phyloP scores from a whole-genome alignment of 805 yeast genomes.

The Yarrowia divulgata region DNA sequence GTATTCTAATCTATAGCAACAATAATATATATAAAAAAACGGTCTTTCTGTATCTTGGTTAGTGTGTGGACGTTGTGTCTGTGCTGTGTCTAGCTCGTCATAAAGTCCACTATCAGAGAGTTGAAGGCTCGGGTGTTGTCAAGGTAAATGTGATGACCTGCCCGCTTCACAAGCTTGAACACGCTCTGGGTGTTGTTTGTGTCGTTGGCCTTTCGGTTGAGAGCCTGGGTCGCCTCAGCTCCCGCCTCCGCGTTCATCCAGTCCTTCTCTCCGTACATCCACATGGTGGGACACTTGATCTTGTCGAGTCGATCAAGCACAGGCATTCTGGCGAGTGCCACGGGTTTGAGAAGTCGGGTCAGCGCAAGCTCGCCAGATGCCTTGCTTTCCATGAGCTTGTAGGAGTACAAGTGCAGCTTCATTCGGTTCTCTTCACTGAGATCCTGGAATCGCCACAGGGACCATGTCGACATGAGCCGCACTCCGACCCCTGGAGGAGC shows the following conservation, averaged over 20 bases:
- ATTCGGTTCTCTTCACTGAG: slow-evolving; percentile 56
- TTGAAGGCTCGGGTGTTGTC: slow-evolving; percentile 66
- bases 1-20: not conserved
- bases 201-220: slow-evolving; percentile 36
- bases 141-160: slow-evolving; percentile 76
- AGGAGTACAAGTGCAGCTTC: slow-evolving; percentile 76
- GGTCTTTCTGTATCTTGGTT: not conserved
- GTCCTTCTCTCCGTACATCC: slow-evolving; percentile 85
- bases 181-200: slow-evolving; percentile 43
- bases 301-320: slow-evolving; percentile 58
- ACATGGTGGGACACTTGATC: slow-evolving; percentile 65
- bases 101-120: slow-evolving; percentile 55
- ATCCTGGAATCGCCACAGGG: slow-evolving; percentile 74
- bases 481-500: slow-evolving; percentile 60
- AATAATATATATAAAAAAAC: too few relatives aligned
- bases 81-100: slow-evolving; percentile 1
- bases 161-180: slow-evolving; percentile 54
- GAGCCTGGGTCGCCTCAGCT: slow-evolving; percentile 47
- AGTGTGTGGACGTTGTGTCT: not conserved
- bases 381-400: slow-evolving; percentile 77
- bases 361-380: slow-evolving; percentile 95
- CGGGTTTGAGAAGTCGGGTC: slow-evolving; percentile 82
- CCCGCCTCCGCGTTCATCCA: slow-evolving; percentile 66
- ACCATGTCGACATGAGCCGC: slow-evolving; percentile 87
- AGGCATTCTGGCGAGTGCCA: slow-evolving; percentile 86